These are phyloP conservation scores for Macrophomina pseudophaseolina DNA, from an alignment of 2,329 filamentous ascomycete genomes.

Conservation along the genomic window DNA sequence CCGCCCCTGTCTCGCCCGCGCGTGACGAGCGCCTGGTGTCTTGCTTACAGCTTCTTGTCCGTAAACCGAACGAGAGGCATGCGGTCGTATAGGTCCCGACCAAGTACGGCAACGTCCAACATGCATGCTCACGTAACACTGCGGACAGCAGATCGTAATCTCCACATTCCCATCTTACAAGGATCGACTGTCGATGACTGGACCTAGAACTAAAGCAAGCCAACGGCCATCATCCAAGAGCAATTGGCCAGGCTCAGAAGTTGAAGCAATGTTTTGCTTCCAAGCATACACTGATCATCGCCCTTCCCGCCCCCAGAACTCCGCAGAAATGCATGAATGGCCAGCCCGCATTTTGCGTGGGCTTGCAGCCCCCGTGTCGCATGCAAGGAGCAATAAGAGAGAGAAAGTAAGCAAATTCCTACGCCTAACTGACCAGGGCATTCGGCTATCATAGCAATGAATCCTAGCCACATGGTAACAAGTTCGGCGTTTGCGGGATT, in stretches of 20 bases:
- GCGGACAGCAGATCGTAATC: background rate
- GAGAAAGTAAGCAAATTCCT: background rate
- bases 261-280: too few species aligned
- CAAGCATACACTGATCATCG: background rate
- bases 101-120: background rate
- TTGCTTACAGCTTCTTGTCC: too few species aligned
- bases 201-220: background rate
- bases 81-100: background rate
- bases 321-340: slow-evolving; percentile 3
- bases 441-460: background rate
- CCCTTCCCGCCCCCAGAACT: background rate
- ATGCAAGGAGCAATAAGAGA: background rate
- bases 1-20: background rate
- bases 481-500: background rate
- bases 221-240: background rate
- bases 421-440: background rate
- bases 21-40: background rate
- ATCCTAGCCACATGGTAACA: background rate
- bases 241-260: background rate
- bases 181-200: background rate
- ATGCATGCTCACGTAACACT: background rate
- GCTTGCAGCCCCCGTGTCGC: background rate
- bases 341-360: background rate
- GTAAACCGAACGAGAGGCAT: background rate
- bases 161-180: background rate